Evolutionary conservation across 805 yeast genomes (phyloP), one percentile per base, ranked within the genome.

Genomic region (Candida corydali): DNA sequence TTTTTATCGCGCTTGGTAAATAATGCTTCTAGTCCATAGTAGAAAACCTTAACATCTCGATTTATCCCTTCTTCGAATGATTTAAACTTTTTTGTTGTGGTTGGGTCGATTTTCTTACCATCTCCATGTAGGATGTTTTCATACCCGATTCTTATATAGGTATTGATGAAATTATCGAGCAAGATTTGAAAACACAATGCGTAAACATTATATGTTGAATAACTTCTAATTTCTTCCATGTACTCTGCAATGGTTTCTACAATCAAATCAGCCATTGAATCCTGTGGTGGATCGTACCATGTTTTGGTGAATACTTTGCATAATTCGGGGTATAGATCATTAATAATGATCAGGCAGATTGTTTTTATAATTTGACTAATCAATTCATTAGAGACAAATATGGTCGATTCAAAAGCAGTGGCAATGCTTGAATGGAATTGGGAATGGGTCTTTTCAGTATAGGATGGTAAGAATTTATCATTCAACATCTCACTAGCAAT

Each of bases 191-290:
- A 65, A 1, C 68, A 61, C 27, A 65, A 57, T 51, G 48, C 59
- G 46, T 63, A 67, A 19, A 66, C 59, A 32, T 65, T 71, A 36
- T 65, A 65, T 2, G 71, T 56, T 2, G 70, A 61, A 40, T 61
- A 65, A 14, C 64, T 67, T 47, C 76, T 63, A 34, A 83, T 70
- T 39, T 86, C 95, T 14, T 66, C 69, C 56, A 83, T 63, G 56
- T 83, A 86, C 50, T 86, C 96, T 26, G 65, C 70, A n/a, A 85
- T 65, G 0, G 95, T 86, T 46, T 80, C 87, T 2, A 76, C 71
- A 20, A 84, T 76, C 42, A 75, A 79, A 41, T 75, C 73, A 1
- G 83, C 76, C 55, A 75, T 73, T 24, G 63, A 67, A 11, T 51
- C 52, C 32, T 59, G 65, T 32, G 60, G 65, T n/a, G 48, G 54